These are phyloP conservation scores for Candida coleopterorum DNA, from an alignment of 805 yeast genomes.

Conservation along the genomic window DNA sequence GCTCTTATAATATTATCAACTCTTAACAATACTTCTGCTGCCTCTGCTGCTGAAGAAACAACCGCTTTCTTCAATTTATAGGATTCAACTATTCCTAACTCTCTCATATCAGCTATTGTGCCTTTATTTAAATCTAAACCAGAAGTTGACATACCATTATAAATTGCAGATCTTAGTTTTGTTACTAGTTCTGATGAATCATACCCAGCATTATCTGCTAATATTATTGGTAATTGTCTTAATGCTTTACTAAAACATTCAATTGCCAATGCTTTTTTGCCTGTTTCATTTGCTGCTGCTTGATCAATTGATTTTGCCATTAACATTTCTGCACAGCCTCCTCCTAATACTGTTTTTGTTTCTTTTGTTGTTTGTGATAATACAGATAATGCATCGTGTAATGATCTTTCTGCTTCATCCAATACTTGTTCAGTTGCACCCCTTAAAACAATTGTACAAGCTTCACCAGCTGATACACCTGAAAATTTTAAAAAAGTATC, in stretches of 20 bases:
- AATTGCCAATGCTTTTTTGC: slow-evolving; percentile 90
- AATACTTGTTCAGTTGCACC: slow-evolving; percentile 45
- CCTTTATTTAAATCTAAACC: slow-evolving; percentile 89
- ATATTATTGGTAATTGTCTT: slow-evolving; percentile 89
- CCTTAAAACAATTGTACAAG: slow-evolving; percentile 91
- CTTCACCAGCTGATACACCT: slow-evolving; percentile 95
- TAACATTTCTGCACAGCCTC: slow-evolving; percentile 84
- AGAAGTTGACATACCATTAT: slow-evolving; percentile 85
- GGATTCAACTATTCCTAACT: slow-evolving; percentile 87
- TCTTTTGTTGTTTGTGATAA: slow-evolving; percentile 91
- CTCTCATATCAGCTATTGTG: slow-evolving; percentile 87
- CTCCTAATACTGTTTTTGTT: slow-evolving; percentile 89
- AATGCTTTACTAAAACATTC: slow-evolving; percentile 93
- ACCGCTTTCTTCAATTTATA: slow-evolving; percentile 91
- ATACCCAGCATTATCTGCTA: slow-evolving; percentile 96
- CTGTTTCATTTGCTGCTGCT: slow-evolving; percentile 85
- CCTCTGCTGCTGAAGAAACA: slow-evolving; percentile 94
- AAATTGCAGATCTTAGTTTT: slow-evolving; percentile 82
- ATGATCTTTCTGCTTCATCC: slow-evolving; percentile 45
- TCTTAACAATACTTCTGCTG: slow-evolving; percentile 90
- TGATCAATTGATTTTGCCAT: slow-evolving; percentile 97
- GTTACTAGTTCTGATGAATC: slow-evolving; percentile 92
- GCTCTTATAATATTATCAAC: slow-evolving; percentile 97
- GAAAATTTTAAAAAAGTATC: slow-evolving; percentile 84
- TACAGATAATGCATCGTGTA: slow-evolving; percentile 95